Base-by-base conservation (phyloP, 2,329 filamentous ascomycete species). In the Saccharata proteae region DNA sequence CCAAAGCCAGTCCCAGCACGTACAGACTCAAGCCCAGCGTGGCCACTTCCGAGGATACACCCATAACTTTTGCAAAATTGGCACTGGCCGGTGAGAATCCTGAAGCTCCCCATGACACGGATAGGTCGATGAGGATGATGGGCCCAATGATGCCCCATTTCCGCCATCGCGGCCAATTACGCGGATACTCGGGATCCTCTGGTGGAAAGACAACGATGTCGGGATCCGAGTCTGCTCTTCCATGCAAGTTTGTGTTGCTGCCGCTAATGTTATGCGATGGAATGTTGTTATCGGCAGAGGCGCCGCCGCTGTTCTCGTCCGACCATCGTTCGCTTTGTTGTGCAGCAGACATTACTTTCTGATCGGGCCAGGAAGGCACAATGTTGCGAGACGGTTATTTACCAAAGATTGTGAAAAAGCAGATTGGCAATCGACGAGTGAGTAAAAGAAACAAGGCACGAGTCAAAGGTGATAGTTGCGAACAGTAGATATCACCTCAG, bases 11-110 rank as follows among this genome's bases (percentile, higher is more conserved):
- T 1, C 62, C 64, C 8, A 65, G 46, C 6, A 67, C 52, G 35
- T 64, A 66, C 29, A 65, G 43, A 26, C 57, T 62, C 27, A 67
- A 32, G 4, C 63, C 62, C 3, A 67, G 42, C 1, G 59, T 61
- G 2, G 55, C 59, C 13, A 62, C 44, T 24, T 59, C 55, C 11
- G 50, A 41, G 3, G 56, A 52, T 3, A 63, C 45, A 9, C 48
- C 45, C 34, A 66, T 59, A 11, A 61, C 55, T 6, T 53, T 45
- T 2, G 48, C 51, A 32, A 66, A 62, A 24, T 59, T 56, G n/a
- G 37, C 41, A 10, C 51, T 45, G 0, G 54, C 58, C 1, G 64
- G 62, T 3, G 59, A 64, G 41, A 61, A 67, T 6, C 62, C 62
- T 5, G 59, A 63, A 2, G 62, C 62, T 6, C 58, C 60, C 54